A percentile compares a stretch with the other conserved stretches of the same genome.
Evolutionary conservation across 768 basidiomycete species (phyloP).

Genomic region (Tulasnella sp.): DNA sequence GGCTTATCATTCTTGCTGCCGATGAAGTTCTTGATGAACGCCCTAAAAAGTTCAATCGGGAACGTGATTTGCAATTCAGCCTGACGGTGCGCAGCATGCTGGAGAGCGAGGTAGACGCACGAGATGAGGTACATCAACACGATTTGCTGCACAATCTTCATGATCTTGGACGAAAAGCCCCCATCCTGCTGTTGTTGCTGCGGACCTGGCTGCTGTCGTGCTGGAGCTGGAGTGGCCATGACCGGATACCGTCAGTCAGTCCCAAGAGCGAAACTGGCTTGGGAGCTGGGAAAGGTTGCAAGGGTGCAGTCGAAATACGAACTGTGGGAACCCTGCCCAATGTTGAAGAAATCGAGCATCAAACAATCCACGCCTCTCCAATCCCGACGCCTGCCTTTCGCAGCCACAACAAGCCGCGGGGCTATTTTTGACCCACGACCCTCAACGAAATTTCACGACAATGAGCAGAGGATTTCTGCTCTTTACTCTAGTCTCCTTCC

Average conservation of each 20-base stretch:
- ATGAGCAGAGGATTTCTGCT: not conserved
- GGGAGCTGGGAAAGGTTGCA: not conserved
- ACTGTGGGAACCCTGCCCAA: not conserved
- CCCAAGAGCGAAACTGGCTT: not conserved
- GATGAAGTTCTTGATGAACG: not conserved
- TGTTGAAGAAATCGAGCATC: not conserved
- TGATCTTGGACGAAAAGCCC: not conserved
- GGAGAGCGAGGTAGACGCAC: not conserved
- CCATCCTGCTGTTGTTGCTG: not conserved
- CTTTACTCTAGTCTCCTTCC: not conserved
- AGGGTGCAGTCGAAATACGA: not conserved
- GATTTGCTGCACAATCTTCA: conserved; percentile 6
- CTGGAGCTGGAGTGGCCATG: not conserved
- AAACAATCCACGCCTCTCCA: not conserved
- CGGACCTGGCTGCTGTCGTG: not conserved
- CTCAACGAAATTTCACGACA: not conserved
- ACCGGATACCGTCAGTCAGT: not conserved
- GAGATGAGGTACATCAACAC: not conserved
- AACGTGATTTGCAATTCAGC: not conserved
- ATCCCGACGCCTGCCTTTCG: not conserved
- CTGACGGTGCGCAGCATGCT: not conserved
- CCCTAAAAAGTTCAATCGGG: not conserved
- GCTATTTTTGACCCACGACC: not conserved
- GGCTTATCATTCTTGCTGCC: not conserved
- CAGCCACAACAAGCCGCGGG: not conserved